These are phyloP conservation scores for Geotrichum carabidarum DNA, from an alignment of 1,139 yeast species.

Conservation along the genomic window DNA sequence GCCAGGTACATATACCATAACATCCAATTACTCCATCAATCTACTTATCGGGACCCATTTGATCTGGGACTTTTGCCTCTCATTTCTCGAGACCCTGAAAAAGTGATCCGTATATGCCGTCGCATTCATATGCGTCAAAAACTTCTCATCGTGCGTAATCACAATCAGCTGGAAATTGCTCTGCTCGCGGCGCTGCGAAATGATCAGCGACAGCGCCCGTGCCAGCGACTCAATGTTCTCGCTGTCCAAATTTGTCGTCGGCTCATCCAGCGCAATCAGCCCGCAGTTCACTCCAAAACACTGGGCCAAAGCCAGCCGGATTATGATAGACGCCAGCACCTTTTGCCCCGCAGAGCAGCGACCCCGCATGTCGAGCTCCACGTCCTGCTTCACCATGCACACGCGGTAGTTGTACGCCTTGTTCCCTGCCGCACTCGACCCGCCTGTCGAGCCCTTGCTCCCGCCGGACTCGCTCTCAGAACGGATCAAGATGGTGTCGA, in stretches of 20 bases:
- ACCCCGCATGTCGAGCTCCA: conserved; percentile 95
- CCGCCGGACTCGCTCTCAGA: conserved; percentile 63
- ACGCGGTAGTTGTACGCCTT: conserved; percentile 87
- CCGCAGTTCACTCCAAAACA: conserved; percentile 96
- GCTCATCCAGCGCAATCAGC: conserved; percentile 93
- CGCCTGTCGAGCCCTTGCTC: conserved; percentile 8
- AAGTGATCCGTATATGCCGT: conserved; percentile 83
- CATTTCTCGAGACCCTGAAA: conserved; percentile 75
- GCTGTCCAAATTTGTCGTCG: conserved; percentile 89
- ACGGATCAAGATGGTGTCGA: conserved; percentile 80
- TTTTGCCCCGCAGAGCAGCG: conserved; percentile 98
- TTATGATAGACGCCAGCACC: conserved; percentile 86
- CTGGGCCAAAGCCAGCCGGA: conserved; percentile 87
- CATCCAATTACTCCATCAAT: conserved; percentile 21
- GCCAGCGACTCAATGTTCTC: conserved; percentile 90
- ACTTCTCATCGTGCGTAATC: conserved; percentile 93
- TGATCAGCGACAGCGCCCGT: conserved; percentile 66
- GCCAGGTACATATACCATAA: no score
- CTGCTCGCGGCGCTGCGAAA: conserved; percentile 69
- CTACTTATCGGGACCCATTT: conserved; percentile 37
- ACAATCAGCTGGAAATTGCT: conserved; percentile 89
- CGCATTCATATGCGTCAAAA: conserved; percentile 79
- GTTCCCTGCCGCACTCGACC: conserved; percentile 44
- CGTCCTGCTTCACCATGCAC: conserved; percentile 89
- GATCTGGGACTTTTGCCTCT: conserved; percentile 72